Base-by-base conservation (phyloP, 768 basidiomycete genomes). In the Tylopilus plumbeoviolaceoides region DNA sequence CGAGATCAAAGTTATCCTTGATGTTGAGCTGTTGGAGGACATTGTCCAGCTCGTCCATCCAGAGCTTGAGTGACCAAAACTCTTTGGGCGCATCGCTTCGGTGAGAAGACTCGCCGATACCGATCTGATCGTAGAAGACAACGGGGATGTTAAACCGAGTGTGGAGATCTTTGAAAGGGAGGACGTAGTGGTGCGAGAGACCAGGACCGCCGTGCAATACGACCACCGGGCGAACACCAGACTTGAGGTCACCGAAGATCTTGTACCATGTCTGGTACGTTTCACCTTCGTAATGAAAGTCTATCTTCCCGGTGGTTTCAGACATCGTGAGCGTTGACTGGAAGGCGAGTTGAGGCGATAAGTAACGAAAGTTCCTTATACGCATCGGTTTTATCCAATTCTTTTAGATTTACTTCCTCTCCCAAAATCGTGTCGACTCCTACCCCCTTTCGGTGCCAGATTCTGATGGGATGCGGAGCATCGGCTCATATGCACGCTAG, bases 11-110 rank as follows among this genome's bases (percentile, higher is more conserved):
- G n/a, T 61, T 55, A 6, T 63, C 58, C 9, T 61, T 40, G 53
- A 82, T 73, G 0, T 66, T 71, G 18, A 84, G 67, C 20, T 76
- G 57, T 5, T 57, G 42, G 21, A 83, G 48, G 9, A 84, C 56
- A 48, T 80, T 81, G 25, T 72, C 71, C 31, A 84, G 75, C 67
- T 84, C 78, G 39, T 75, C 75, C 48, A 79, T 61, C 67, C 80
- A 83, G 4, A 84, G 73, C 7, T 77, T 72, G 20, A 74, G 58
- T 6, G 73, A 75, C 78, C 75, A 75, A 59, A 78, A 78, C 25
- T 56, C 62, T 18, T 54, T 56, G 0, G 50, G 48, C 8, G 44
- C 54, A 15, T 48, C 33, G 4, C 59, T 69, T 1, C 72, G 68
- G 48, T 76, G 78, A 14, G 78, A 76, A 4, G 78, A 79, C 43